phyloP scores from a whole-genome alignment of 331 rosid genomes.

The Arachis monticola region DNA sequence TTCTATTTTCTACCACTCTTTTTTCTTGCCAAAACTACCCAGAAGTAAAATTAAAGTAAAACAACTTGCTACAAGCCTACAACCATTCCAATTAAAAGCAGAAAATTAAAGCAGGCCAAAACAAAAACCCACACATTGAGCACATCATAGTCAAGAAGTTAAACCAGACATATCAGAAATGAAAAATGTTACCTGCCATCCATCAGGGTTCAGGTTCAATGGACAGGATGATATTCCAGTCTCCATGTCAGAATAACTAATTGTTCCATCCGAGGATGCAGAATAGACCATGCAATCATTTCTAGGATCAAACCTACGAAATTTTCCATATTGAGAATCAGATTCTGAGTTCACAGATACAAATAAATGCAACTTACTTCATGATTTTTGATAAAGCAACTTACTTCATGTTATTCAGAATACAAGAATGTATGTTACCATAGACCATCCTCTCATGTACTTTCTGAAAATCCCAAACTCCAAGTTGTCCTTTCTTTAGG shows the following conservation, averaged over 20 bases:
- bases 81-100: conserved; percentile 25
- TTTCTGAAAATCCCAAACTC: conserved; percentile 88
- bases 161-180: neutral
- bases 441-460: conserved; percentile 84
- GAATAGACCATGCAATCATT: conserved; percentile 75
- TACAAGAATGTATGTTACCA: conserved; percentile 79
- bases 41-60: conserved; percentile 14
- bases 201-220: conserved; percentile 81
- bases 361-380: neutral
- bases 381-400: conserved; percentile 31
- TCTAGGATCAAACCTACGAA: conserved; percentile 75
- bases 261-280: conserved; percentile 93
- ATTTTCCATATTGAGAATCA: conserved; percentile 29
- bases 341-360: conserved; percentile 26
- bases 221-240: conserved; percentile 75
- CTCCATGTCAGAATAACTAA: conserved; percentile 79
- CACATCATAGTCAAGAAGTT: conserved; percentile 14
- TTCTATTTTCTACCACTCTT: neutral
- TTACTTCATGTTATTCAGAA: conserved; percentile 86
- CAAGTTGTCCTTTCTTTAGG: conserved; percentile 96
- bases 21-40: neutral
- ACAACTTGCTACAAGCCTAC: conserved; percentile 1
- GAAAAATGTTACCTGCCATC: conserved; percentile 76
- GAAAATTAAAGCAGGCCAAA: neutral
- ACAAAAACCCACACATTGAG: neutral